phyloP scores from a whole-genome alignment of 2,329 filamentous ascomycete genomes.

The Mycocentrospora acerina region DNA sequence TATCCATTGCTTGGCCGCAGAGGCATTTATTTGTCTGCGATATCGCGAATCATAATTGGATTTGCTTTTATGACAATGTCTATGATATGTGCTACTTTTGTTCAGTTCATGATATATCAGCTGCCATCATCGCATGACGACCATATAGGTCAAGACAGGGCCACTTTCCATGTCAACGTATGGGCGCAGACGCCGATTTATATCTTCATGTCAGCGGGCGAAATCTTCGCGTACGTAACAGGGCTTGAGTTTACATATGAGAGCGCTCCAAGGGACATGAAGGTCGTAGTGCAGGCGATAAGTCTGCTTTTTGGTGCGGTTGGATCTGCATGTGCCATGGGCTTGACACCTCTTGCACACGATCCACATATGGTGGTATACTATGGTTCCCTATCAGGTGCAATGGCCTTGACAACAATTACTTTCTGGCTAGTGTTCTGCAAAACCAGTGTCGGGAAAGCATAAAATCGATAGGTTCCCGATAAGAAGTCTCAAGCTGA shows the following conservation, averaged over 20 bases:
- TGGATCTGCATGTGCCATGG: constrained; percentile 35
- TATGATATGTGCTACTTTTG: no score
- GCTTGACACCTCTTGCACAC: constrained; percentile 29
- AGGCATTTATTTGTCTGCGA: no score
- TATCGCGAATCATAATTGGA: no score
- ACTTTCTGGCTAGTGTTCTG: constrained; percentile 28
- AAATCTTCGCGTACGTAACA: constrained; percentile 48
- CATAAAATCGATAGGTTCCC: no score
- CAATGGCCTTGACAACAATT: constrained; percentile 23
- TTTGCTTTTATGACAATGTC: no score
- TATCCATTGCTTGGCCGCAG: no score
- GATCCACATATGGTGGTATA: constrained; percentile 34
- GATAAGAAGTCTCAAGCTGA: no score
- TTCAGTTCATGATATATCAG: no score
- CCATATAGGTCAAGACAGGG: no score
- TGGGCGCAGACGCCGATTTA: constrained; percentile 46
- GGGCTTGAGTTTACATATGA: constrained; percentile 48
- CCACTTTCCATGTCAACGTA: constrained; percentile 41
- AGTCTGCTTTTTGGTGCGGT: constrained; percentile 35
- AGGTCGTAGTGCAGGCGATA: constrained; percentile 40
- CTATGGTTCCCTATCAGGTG: constrained; percentile 27
- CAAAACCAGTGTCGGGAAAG: constrained; percentile 27
- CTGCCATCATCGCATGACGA: no score
- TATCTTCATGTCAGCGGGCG: constrained; percentile 43
- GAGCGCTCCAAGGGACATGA: constrained; percentile 47